phyloP scores from a whole-genome alignment of 371 early-diverging fungal genomes.

The Mortierella sp. region DNA sequence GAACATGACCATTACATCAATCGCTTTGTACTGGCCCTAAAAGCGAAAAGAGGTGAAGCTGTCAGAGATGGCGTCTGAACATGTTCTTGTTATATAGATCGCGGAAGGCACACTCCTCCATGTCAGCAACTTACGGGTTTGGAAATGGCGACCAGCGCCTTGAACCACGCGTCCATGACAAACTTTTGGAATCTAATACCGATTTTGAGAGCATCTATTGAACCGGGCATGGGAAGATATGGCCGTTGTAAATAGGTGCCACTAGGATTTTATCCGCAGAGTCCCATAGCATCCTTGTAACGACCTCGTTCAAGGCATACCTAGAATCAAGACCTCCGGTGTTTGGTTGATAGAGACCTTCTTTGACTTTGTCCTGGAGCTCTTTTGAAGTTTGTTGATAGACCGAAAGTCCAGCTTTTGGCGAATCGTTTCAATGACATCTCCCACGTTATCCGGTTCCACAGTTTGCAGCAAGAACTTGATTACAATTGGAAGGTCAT shows the following conservation, averaged over 20 bases:
- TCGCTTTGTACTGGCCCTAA: conserved; percentile 64
- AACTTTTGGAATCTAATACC: conserved; percentile 79
- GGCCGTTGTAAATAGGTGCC: not conserved
- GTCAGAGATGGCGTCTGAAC: too few species aligned
- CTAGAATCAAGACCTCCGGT: conserved; percentile 72
- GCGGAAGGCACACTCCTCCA: too few species aligned
- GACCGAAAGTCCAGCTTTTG: conserved; percentile 70
- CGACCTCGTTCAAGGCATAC: conserved; percentile 22
- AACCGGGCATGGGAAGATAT: fast-evolving
- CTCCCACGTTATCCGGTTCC: conserved; percentile 55
- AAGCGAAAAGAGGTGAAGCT: too few species aligned
- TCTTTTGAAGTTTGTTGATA: conserved; percentile 60
- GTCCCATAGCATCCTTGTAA: not conserved
- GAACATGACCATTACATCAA: conserved; percentile 78
- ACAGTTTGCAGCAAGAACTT: conserved; percentile 80
- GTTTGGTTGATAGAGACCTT: conserved; percentile 42
- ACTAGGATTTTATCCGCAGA: not conserved
- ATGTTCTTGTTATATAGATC: not conserved
- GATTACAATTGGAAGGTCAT: conserved; percentile 79
- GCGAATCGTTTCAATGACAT: conserved; percentile 67
- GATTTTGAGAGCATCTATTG: conserved; percentile 73
- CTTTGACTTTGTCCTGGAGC: conserved; percentile 18
- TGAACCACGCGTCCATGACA: conserved; percentile 81
- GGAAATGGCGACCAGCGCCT: conserved; percentile 59
- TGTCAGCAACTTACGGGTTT: conserved; percentile 26